phyloP scores from a whole-genome alignment of 2,329 filamentous ascomycete genomes.

The Talaromyces islandicus region DNA sequence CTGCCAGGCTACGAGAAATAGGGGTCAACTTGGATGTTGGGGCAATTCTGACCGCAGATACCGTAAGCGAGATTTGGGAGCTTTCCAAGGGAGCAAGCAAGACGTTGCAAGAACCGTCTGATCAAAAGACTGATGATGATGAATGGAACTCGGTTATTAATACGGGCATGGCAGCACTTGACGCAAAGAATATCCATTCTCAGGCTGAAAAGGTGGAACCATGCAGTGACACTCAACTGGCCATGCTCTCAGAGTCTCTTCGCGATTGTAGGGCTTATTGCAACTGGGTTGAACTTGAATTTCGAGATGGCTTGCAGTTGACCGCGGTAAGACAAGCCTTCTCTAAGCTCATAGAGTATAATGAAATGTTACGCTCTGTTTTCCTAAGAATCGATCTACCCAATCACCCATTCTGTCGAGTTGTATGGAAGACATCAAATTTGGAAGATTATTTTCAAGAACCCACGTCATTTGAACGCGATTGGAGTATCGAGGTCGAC shows the following conservation, averaged over 20 bases:
- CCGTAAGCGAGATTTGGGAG: conserved; percentile 33
- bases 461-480: conserved; percentile 33
- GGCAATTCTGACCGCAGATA: conserved; percentile 56
- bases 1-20: conserved; percentile 55
- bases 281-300: conserved; percentile 67
- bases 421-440: conserved; percentile 55
- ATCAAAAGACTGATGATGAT: conserved; percentile 3
- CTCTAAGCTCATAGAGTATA: conserved; percentile 43
- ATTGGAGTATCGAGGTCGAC: conserved; percentile 26
- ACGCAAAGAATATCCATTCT: conserved; percentile 21
- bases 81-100: conserved; percentile 19
- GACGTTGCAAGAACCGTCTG: conserved; percentile 1
- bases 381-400: conserved; percentile 52
- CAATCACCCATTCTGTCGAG: conserved; percentile 50
- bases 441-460: conserved; percentile 40
- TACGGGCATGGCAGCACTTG: conserved; percentile 38
- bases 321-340: conserved; percentile 48
- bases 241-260: conserved; percentile 73
- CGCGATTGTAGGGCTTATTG: conserved; percentile 60
- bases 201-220: conserved; percentile 40
- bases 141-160: conserved; percentile 17
- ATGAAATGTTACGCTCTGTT: conserved; percentile 67
- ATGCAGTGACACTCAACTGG: conserved; percentile 68
- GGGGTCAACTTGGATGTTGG: conserved; percentile 54
- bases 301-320: conserved; percentile 34